phyloP scores from a whole-genome alignment of 169 alveolate species.

The Eimeria sp. region DNA sequence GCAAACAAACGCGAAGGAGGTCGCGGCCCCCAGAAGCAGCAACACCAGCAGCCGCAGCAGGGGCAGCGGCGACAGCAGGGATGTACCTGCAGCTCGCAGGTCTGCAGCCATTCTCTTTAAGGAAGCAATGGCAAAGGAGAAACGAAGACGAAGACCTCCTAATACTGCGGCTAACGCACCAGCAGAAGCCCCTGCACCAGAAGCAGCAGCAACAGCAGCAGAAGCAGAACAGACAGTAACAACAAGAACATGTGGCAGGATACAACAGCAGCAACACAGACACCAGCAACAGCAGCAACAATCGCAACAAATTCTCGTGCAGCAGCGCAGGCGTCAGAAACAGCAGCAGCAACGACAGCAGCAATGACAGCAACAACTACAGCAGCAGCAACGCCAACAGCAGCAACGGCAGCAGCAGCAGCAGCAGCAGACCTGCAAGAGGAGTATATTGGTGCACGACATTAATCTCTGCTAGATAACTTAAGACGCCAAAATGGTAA shows the following conservation, averaged over 20 bases:
- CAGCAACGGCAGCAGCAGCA: constrained; percentile 21
- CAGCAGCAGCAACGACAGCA: constrained; percentile 32
- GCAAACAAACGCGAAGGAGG: neutral
- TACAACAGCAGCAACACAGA: neutral
- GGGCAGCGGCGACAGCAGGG: neutral
- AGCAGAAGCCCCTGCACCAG: constrained; percentile 59
- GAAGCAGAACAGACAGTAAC: neutral
- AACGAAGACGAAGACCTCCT: constrained; percentile 22
- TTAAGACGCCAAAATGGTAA: constrained; percentile 81
- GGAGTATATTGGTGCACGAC: constrained; percentile 80
- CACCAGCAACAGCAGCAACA: constrained; percentile 14
- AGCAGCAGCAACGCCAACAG: constrained; percentile 24
- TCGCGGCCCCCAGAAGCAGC: neutral
- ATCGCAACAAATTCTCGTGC: neutral
- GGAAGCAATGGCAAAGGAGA: neutral
- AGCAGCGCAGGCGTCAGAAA: neutral
- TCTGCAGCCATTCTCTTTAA: constrained; percentile 40
- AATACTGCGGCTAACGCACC: constrained; percentile 55
- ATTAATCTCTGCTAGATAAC: constrained; percentile 64
- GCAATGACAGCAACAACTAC: neutral
- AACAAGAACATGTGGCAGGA: neutral
- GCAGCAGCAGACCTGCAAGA: constrained; percentile 72
- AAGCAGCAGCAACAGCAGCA: constrained; percentile 20
- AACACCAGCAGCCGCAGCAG: neutral
- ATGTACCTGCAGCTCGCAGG: constrained; percentile 18